These are phyloP conservation scores for Borealophlyctis nickersoniae DNA, from an alignment of 192 early-diverging fungal genomes.

Conservation along the genomic window DNA sequence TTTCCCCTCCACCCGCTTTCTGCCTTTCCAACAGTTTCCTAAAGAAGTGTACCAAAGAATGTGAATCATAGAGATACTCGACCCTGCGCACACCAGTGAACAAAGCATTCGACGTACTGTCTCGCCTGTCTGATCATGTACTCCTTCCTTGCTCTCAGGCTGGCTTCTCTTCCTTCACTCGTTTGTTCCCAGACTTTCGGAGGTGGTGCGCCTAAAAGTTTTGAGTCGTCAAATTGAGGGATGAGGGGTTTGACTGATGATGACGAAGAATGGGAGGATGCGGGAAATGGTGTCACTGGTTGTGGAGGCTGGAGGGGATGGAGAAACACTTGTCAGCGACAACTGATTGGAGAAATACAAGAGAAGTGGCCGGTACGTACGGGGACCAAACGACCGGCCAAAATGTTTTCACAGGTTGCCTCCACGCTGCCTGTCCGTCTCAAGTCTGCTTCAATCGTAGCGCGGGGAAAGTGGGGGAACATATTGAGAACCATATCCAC, in stretches of 20 bases:
- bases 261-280: neutral
- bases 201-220: constrained; percentile 50
- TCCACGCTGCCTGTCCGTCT: constrained; percentile 80
- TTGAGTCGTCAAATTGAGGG: constrained; percentile 20
- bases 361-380: neutral
- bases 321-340: neutral
- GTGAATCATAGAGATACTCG: no score
- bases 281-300: neutral
- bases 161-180: constrained; percentile 56
- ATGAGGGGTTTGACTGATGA: neutral
- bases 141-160: constrained; percentile 64
- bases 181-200: constrained; percentile 59
- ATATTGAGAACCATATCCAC: constrained; percentile 72
- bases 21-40: no score
- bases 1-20: no score
- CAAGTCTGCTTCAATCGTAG: constrained; percentile 72
- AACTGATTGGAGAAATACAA: neutral
- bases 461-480: constrained; percentile 78
- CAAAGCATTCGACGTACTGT: constrained; percentile 50
- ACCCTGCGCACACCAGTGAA: no score
- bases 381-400: constrained; percentile 11
- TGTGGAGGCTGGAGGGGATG: constrained; percentile 5
- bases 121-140: constrained; percentile 69
- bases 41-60: no score
- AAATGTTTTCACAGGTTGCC: constrained; percentile 74